These are phyloP conservation scores for Fibroporia radiculosa DNA, from an alignment of 768 basidiomycete species.

Conservation along the genomic window DNA sequence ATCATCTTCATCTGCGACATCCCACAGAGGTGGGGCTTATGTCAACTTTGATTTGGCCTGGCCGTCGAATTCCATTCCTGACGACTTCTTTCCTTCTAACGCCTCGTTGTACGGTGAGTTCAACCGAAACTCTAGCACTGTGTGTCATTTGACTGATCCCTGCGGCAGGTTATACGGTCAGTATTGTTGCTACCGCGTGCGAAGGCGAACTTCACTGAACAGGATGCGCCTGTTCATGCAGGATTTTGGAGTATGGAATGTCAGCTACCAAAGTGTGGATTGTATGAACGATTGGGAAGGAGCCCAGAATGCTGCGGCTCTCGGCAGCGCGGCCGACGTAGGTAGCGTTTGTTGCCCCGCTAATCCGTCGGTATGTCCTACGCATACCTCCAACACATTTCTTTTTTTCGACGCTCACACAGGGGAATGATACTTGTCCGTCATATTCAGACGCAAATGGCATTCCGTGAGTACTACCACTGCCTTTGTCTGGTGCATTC, in stretches of 20 bases:
- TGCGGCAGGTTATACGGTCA: constrained; percentile 31
- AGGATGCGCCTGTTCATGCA: background rate
- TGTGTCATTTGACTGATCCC: constrained; percentile 8
- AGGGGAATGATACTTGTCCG: constrained; percentile 29
- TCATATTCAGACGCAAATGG: constrained; percentile 19
- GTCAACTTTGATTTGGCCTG: constrained; percentile 82
- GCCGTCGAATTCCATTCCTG: constrained; percentile 61
- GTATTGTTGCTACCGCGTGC: constrained; percentile 5
- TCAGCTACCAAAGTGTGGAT: constrained; percentile 58
- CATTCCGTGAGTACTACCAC: constrained; percentile 14
- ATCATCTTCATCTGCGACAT: too few species aligned
- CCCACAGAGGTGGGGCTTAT: constrained; percentile 59
- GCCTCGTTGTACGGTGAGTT: constrained; percentile 53
- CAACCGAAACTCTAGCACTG: constrained; percentile 30
- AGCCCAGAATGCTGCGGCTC: constrained; percentile 43
- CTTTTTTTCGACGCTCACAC: constrained; percentile 1
- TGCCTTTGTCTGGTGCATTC: background rate
- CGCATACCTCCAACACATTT: background rate
- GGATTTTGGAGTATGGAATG: constrained; percentile 88
- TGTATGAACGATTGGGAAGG: constrained; percentile 64
- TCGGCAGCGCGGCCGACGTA: constrained; percentile 62
- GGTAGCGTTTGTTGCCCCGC: constrained; percentile 65
- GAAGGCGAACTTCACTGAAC: background rate
- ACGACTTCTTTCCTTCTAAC: constrained; percentile 71
- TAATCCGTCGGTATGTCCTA: constrained; percentile 35